Conservation (phyloP, 352 stramenopile genomes). For the Phytopythium sindhum region DNA sequence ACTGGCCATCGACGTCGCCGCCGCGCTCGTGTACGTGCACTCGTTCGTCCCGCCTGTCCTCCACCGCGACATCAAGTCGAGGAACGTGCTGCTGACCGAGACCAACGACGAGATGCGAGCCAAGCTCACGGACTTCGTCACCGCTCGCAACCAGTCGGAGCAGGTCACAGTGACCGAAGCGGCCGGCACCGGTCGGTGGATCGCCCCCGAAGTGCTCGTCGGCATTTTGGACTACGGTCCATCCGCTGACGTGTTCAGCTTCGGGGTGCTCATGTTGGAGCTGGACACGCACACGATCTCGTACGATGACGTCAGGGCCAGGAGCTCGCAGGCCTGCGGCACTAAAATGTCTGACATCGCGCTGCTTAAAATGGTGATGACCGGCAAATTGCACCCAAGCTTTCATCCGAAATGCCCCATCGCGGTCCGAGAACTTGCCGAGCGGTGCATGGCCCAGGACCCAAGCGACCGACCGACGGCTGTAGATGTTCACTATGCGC, state of each 20-base stretch:
- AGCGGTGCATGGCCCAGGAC: slow-evolving; percentile 2
- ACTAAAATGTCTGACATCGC: not conserved
- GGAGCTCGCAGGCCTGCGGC: too few relatives aligned
- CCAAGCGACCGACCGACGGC: not conserved
- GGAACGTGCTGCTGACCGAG: slow-evolving; percentile 11
- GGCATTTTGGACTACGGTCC: slow-evolving; percentile 46
- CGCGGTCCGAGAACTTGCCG: not conserved
- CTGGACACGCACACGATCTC: slow-evolving; percentile 9
- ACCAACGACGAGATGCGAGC: not conserved
- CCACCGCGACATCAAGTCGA: slow-evolving; percentile 15
- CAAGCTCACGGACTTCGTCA: slow-evolving; percentile 14
- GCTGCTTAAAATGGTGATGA: not conserved
- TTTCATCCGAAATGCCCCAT: not conserved
- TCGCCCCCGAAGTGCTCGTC: slow-evolving; percentile 15
- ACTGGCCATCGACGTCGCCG: slow-evolving; percentile 14
- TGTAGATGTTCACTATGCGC: not conserved
- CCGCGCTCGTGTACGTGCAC: slow-evolving; percentile 14
- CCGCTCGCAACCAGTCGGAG: not conserved
- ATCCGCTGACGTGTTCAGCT: slow-evolving; percentile 64
- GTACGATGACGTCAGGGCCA: not conserved
- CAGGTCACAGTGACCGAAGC: slow-evolving; percentile 9
- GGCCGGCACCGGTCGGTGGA: slow-evolving; percentile 10
- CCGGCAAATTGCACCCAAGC: not conserved
- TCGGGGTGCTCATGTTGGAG: slow-evolving; percentile 51
- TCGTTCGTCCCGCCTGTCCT: slow-evolving; percentile 7